Conservation (phyloP, 768 basidiomycete genomes). For the Fomitopsis pulvina region DNA sequence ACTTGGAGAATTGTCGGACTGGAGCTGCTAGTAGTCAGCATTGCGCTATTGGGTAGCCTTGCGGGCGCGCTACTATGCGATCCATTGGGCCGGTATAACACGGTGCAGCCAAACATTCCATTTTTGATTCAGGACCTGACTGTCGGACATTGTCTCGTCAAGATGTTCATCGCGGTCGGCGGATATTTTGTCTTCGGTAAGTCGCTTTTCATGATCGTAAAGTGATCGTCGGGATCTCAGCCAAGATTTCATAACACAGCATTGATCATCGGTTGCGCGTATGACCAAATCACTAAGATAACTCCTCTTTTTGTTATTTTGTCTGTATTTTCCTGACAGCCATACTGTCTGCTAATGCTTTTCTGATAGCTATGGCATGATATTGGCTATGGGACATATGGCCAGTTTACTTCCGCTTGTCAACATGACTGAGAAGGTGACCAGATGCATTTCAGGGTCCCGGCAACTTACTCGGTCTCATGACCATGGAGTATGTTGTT, state of each 20-base stretch:
- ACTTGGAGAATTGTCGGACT: background rate
- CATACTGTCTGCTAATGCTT: too few relatives aligned
- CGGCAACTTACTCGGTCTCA: background rate
- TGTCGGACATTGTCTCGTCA: background rate
- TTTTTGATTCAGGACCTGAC: background rate
- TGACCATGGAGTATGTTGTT: background rate
- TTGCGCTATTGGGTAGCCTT: background rate
- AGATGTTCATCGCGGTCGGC: background rate
- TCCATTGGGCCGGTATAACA: background rate
- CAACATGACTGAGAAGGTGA: background rate
- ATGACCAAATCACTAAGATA: background rate
- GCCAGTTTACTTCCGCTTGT: background rate
- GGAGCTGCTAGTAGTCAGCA: background rate
- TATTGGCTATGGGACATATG: background rate
- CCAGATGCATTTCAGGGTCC: background rate
- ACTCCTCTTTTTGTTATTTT: background rate
- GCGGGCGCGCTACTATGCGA: background rate
- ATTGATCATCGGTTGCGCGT: background rate
- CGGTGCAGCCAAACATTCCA: background rate
- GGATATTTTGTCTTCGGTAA: background rate
- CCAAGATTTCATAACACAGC: background rate
- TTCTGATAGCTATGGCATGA: background rate
- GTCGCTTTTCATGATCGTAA: background rate
- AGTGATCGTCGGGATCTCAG: background rate
- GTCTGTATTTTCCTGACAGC: too few relatives aligned